phyloP scores from a whole-genome alignment of 2,329 filamentous ascomycete genomes.

The Canariomyces notabilis region DNA sequence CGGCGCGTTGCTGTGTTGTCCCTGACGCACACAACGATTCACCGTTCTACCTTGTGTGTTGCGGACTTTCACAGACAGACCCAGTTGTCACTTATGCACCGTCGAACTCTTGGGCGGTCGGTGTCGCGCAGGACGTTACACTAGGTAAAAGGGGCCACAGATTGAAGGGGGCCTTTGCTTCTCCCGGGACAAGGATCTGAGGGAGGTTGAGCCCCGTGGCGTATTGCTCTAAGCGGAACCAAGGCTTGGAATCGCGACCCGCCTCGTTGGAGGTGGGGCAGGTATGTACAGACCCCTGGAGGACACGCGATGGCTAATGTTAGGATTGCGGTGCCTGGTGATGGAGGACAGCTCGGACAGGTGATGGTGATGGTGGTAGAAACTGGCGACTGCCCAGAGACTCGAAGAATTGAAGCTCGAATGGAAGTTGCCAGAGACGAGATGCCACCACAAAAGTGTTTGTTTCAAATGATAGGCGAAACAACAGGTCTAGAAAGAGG shows the following conservation, averaged over 20 bases:
- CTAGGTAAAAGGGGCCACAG: conserved; percentile 20
- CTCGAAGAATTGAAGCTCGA: too few species aligned
- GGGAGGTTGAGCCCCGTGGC: conserved; percentile 12
- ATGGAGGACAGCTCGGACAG: too few species aligned
- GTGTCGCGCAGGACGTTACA: conserved; percentile 18
- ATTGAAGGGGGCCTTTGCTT: conserved; percentile 18
- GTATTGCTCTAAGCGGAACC: too few species aligned
- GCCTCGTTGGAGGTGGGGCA: conserved; percentile 8
- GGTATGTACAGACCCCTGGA: too few species aligned
- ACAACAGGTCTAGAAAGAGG: conserved; percentile 10
- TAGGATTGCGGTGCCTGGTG: too few species aligned
- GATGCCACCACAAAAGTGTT: background rate
- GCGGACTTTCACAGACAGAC: background rate
- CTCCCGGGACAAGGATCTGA: conserved; percentile 16
- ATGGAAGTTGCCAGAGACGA: background rate
- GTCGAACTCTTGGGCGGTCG: conserved; percentile 5
- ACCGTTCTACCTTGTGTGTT: conserved; percentile 5
- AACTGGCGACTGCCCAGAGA: too few species aligned
- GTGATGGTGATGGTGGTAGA: too few species aligned
- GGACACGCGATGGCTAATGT: too few species aligned
- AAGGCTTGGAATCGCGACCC: conserved; percentile 8
- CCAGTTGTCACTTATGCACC: conserved; percentile 6
- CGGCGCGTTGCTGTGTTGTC: conserved; percentile 6
- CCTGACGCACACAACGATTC: conserved; percentile 2
- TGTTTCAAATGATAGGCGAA: background rate